phyloP scores from a whole-genome alignment of 2,329 filamentous ascomycete species.

The Trichoderma citrinoviride region DNA sequence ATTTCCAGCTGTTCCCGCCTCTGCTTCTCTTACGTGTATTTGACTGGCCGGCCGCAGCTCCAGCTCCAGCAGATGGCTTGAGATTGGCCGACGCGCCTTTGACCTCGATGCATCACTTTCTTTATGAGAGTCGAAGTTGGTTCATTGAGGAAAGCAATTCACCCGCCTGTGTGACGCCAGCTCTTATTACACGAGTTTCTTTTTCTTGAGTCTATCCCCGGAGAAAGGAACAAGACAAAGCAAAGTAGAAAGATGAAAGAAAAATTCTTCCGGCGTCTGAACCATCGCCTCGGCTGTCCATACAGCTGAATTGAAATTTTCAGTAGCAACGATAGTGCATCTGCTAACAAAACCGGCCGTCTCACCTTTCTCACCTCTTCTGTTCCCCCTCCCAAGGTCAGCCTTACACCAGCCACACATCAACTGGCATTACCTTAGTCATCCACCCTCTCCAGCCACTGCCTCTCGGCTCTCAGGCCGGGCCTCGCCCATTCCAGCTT shows the following conservation, averaged over 20 bases:
- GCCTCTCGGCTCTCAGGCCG: background rate
- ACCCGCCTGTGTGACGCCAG: background rate
- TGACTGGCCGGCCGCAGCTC: background rate
- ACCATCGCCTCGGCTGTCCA: background rate
- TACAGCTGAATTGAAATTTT: too few species aligned
- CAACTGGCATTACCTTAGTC: background rate
- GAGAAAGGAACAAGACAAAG: too few species aligned
- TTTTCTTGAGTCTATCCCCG: background rate
- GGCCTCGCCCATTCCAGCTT: constrained; percentile 2
- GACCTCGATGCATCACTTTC: background rate
- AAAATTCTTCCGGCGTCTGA: background rate
- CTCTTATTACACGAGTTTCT: background rate
- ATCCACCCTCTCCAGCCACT: background rate
- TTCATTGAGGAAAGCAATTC: too few species aligned
- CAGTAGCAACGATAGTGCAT: background rate
- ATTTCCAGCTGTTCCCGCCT: background rate
- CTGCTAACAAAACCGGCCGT: background rate
- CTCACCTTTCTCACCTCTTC: background rate
- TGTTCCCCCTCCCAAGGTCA: background rate
- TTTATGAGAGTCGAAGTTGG: too few species aligned
- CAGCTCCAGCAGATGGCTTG: background rate
- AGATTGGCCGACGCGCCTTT: background rate
- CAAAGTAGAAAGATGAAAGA: background rate
- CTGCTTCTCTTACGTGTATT: background rate
- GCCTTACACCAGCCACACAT: background rate